Base-by-base conservation (phyloP, 2,329 filamentous ascomycete genomes). In the Neodidymelliopsis sp. region DNA sequence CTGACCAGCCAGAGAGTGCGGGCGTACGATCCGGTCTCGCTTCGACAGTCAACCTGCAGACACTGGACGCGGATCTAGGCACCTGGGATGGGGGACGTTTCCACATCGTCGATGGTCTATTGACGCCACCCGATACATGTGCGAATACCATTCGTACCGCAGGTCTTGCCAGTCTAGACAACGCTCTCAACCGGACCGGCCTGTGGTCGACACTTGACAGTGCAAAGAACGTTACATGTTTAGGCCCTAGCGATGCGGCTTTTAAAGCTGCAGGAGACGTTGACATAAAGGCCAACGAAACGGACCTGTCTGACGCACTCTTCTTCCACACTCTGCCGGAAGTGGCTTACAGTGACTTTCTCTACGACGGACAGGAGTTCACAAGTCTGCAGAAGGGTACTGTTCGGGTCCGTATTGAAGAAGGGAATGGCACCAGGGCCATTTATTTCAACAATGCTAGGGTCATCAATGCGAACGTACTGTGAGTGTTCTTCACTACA, bases 401-500 rank as follows among this genome's bases (percentile, higher is more conserved):
- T 6, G 54, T 64, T 3, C 53, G 57, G 40, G 59, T 64, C 10
- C 52, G 25, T 20, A 16, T 62, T 15, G 53, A 60, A 18, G 60
- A 58, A 1, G 30, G 33, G 12, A 47, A 53, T 4, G 44, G 25
- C 6, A 45, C 49, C 6, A 40, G 52, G 24, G 30, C 47, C 10
- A 56, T 60, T 16, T 64, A 49, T 40, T 64, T 64, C 35, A 64
- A 62, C 25, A 64, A 64, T 34, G 60, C 59, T 9, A 62, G 53
- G 35, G 42, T 62, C 11, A 30, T 64, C 4, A 45, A 64, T 36
- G 57, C 57, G 6, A 64, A 64, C 47, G 57, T 64, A 2, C 34
- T 62, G 60, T 64, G 46, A 53, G 59, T n/a, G n/a, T n/a, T 60
- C 8, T 7, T 12, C 15, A 19, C 6, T 23, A 18, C 10, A 12